A percentile compares a stretch with the other conserved stretches of the same genome.
phyloP scores from a whole-genome alignment of 805 yeast species.

The Candida patagonica region DNA sequence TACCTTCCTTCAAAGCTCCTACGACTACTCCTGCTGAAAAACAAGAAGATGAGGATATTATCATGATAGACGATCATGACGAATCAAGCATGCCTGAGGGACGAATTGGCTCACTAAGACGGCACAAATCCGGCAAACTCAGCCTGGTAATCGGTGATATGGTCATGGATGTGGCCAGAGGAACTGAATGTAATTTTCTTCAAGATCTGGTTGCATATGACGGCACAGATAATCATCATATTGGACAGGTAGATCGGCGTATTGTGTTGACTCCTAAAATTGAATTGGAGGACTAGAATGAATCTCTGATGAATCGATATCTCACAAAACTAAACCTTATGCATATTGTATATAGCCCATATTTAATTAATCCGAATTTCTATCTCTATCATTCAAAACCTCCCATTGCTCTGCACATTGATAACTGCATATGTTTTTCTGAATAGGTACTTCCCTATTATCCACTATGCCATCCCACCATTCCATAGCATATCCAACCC shows the following conservation, averaged over 20 bases:
- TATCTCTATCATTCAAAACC: not conserved
- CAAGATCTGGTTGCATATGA: constrained; percentile 66
- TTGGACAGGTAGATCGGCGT: constrained; percentile 40
- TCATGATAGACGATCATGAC: constrained; percentile 8
- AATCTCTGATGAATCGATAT: too few species aligned
- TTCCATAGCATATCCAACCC: constrained; percentile 22
- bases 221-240: constrained; percentile 32
- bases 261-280: not conserved
- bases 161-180: constrained; percentile 59
- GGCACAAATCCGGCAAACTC: constrained; percentile 77
- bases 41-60: constrained; percentile 14
- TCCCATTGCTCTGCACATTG: constrained; percentile 12
- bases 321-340: too few species aligned
- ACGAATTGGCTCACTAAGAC: constrained; percentile 59
- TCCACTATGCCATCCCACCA: constrained; percentile 25
- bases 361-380: not conserved
- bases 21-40: constrained; percentile 2
- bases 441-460: constrained; percentile 4
- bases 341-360: too few species aligned
- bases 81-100: constrained; percentile 41
- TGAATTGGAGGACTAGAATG: not conserved
- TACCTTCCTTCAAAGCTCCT: constrained; percentile 31
- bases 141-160: constrained; percentile 66
- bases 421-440: constrained; percentile 9
- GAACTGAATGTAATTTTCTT: constrained; percentile 56